phyloP scores from a whole-genome alignment of 768 basidiomycete species.

The Botryobasidium botryosum region DNA sequence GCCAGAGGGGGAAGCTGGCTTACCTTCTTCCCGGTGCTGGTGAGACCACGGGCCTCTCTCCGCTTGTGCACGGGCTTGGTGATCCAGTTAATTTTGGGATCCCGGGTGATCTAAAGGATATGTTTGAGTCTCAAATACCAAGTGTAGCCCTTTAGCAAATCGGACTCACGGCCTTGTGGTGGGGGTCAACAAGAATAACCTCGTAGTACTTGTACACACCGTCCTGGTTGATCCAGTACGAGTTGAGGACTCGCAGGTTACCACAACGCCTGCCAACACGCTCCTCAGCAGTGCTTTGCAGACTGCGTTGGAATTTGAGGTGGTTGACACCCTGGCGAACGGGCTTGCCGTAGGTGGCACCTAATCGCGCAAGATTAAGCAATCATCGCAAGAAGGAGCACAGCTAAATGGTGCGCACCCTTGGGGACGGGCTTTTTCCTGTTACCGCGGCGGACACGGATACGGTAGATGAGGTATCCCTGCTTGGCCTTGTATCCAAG shows the following conservation, averaged over 20 bases:
- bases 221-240: conserved; percentile 99
- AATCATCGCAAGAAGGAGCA: neutral
- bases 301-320: conserved; percentile 89
- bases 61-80: conserved; percentile 96
- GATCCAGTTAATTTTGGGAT: conserved; percentile 99
- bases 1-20: conserved; percentile 14
- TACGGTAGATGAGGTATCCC: conserved; percentile 94
- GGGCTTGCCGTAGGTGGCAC: conserved; percentile 98
- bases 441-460: conserved; percentile 95
- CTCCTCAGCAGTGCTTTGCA: conserved; percentile 92
- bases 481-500: conserved; percentile 99
- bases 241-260: conserved; percentile 91
- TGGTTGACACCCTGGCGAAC: conserved; percentile 99
- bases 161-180: conserved; percentile 70
- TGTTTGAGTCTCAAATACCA: neutral
- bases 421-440: conserved; percentile 98
- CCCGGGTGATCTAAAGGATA: conserved; percentile 60
- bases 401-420: conserved; percentile 33
- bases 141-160: neutral
- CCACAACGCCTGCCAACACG: conserved; percentile 93
- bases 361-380: conserved; percentile 23
- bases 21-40: conserved; percentile 91
- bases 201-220: conserved; percentile 99
- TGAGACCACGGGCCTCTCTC: conserved; percentile 94
- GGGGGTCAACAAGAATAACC: conserved; percentile 94